A percentile compares a stretch with the other conserved stretches of the same genome.
These are phyloP conservation scores for Coleophoma cylindrospora DNA, from an alignment of 2,329 filamentous ascomycete genomes.

Conservation along the genomic window DNA sequence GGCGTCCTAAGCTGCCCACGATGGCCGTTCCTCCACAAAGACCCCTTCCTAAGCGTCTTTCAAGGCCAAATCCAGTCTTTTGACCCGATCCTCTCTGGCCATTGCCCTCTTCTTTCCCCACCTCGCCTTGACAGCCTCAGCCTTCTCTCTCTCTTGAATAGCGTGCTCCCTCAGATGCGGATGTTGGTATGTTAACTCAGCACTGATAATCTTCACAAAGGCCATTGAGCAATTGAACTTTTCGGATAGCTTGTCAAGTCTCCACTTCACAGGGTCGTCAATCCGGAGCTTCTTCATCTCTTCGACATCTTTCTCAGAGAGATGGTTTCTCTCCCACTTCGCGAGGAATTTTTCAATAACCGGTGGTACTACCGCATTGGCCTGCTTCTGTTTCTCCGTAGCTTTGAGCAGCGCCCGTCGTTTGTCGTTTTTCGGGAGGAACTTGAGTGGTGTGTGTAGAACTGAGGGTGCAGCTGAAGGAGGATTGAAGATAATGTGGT, in stretches of 20 bases:
- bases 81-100: slow-evolving; percentile 50
- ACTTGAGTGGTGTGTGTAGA: slow-evolving; percentile 61
- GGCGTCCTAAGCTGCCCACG: background rate
- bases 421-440: slow-evolving; percentile 46
- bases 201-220: slow-evolving; percentile 37
- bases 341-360: slow-evolving; percentile 10
- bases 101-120: slow-evolving; percentile 53
- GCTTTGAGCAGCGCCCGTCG: slow-evolving; percentile 20
- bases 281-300: slow-evolving; percentile 54
- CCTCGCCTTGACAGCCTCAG: slow-evolving; percentile 43
- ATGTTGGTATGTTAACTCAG: background rate
- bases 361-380: slow-evolving; percentile 18
- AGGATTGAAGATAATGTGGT: slow-evolving; percentile 52
- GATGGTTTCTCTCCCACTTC: slow-evolving; percentile 36
- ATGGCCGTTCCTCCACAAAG: background rate
- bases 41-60: slow-evolving; percentile 17
- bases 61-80: slow-evolving; percentile 35
- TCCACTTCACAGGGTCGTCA: slow-evolving; percentile 51
- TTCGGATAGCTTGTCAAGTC: slow-evolving; percentile 43
- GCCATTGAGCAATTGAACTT: slow-evolving; percentile 50
- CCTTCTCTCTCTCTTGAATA: slow-evolving; percentile 34
- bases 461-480: slow-evolving; percentile 50
- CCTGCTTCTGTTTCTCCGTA: slow-evolving; percentile 11
- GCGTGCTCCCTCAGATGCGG: slow-evolving; percentile 38
- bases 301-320: slow-evolving; percentile 48